Percentiles rank a stretch among this genome's conserved stretches.
These are phyloP conservation scores for Amaranthus tricolor DNA, from an alignment of 179 eudicot genomes.

Conservation along the genomic window DNA sequence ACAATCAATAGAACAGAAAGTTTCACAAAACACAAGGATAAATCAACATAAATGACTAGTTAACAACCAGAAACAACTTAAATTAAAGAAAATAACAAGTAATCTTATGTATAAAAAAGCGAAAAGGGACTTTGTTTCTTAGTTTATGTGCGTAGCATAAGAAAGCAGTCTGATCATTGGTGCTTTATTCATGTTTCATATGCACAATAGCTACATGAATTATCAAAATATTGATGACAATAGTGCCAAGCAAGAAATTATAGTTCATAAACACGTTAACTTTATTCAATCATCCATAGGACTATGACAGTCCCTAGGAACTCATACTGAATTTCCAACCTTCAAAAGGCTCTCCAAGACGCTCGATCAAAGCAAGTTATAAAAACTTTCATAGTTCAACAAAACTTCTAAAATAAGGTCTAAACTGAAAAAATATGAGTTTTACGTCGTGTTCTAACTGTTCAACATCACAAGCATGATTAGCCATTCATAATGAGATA, in stretches of 20 bases:
- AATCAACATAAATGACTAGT: not conserved
- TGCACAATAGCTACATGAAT: conserved; percentile 5
- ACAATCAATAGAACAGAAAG: not conserved
- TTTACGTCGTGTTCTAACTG: not conserved
- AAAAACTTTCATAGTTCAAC: not conserved
- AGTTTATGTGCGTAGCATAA: not conserved
- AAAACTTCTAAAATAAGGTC: not conserved
- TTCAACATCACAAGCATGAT: too few relatives aligned
- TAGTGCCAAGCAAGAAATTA: not conserved
- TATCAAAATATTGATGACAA: not conserved
- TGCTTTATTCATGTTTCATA: too few relatives aligned
- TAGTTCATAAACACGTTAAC: not conserved
- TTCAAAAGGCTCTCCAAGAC: not conserved
- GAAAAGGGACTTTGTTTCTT: not conserved
- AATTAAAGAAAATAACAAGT: not conserved
- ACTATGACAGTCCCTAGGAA: not conserved
- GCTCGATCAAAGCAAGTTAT: not conserved
- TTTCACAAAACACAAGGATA: not conserved
- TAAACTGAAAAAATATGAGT: not conserved
- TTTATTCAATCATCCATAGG: not conserved
- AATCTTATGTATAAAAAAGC: not conserved
- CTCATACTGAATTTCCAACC: not conserved
- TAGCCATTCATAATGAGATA: too few relatives aligned
- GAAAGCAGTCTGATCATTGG: not conserved
- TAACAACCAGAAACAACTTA: not conserved